Percentiles rank a stretch among this genome's conserved stretches.
phyloP scores from a whole-genome alignment of 768 basidiomycete genomes.

The Boletellus sp. region DNA sequence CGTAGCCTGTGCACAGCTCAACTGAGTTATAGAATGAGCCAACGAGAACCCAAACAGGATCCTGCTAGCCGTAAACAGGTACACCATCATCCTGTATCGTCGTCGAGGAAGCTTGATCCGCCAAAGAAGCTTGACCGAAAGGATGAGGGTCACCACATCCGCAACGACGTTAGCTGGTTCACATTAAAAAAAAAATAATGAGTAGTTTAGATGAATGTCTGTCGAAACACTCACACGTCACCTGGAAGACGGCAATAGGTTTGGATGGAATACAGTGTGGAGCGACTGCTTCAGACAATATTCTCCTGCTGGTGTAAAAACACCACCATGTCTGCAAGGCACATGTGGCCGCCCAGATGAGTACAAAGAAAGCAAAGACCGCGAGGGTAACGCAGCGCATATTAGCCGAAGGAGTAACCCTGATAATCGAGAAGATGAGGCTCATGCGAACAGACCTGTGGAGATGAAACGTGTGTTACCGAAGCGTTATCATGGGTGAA shows the following conservation, averaged over 20 bases:
- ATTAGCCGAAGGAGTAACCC: too few species aligned
- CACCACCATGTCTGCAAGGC: slow-evolving; percentile 12
- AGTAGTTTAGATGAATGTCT: too few species aligned
- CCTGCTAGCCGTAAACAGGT: slow-evolving; percentile 9
- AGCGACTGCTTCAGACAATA: too few species aligned
- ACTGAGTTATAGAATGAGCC: background rate
- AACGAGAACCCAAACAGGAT: slow-evolving; percentile 5
- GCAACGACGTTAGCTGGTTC: slow-evolving; percentile 1
- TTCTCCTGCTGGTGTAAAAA: too few species aligned
- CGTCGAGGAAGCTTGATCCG: slow-evolving; percentile 12
- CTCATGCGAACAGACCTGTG: too few species aligned
- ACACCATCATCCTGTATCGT: slow-evolving; percentile 16
- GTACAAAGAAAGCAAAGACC: too few species aligned
- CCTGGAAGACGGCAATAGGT: background rate
- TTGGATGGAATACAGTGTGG: background rate
- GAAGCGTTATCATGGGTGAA: too few species aligned
- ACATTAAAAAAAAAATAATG: background rate
- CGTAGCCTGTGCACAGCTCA: background rate
- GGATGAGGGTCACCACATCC: background rate
- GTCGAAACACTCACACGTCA: slow-evolving; percentile 1
- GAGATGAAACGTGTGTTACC: too few species aligned
- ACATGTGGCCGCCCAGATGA: too few species aligned
- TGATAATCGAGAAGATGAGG: too few species aligned
- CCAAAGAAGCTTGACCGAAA: slow-evolving; percentile 17
- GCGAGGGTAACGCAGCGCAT: too few species aligned